Evolutionary conservation across 1,284 basidiomycete genomes (phyloP).

Genomic region (Hortiboletus rubellus): DNA sequence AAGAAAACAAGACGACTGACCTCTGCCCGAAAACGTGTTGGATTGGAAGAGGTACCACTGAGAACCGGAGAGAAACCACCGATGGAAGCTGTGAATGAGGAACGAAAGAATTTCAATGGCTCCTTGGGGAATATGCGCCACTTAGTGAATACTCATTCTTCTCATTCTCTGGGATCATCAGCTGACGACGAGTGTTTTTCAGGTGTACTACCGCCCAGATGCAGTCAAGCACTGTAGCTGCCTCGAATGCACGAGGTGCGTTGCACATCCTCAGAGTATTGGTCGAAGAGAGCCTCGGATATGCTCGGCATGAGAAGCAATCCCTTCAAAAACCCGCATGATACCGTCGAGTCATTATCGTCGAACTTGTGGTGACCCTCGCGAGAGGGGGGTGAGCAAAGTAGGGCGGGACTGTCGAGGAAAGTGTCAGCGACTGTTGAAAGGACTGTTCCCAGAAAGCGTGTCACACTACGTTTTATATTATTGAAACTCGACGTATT

Average conservation of each 20-base stretch:
- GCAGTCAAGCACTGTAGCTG: background rate
- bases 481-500: too few relatives aligned
- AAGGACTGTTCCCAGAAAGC: background rate
- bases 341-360: background rate
- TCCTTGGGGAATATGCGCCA: background rate
- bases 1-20: too few relatives aligned
- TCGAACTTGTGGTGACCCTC: background rate
- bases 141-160: background rate
- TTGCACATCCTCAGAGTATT: background rate
- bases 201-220: background rate
- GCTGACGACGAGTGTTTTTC: background rate
- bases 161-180: background rate
- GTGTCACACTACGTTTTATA: too few relatives aligned
- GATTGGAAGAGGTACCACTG: too few relatives aligned
- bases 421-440: background rate
- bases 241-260: background rate
- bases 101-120: background rate
- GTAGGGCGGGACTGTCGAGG: background rate
- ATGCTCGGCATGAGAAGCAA: background rate
- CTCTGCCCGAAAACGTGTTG: too few relatives aligned
- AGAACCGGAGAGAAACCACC: too few relatives aligned
- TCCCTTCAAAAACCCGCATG: background rate
- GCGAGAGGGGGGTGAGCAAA: background rate
- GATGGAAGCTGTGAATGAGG: background rate
- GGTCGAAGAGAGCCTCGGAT: background rate